Evolutionary conservation across 2,329 filamentous ascomycete species (phyloP), one percentile per base, ranked within the genome.

Genomic region (Claviceps arundinis): DNA sequence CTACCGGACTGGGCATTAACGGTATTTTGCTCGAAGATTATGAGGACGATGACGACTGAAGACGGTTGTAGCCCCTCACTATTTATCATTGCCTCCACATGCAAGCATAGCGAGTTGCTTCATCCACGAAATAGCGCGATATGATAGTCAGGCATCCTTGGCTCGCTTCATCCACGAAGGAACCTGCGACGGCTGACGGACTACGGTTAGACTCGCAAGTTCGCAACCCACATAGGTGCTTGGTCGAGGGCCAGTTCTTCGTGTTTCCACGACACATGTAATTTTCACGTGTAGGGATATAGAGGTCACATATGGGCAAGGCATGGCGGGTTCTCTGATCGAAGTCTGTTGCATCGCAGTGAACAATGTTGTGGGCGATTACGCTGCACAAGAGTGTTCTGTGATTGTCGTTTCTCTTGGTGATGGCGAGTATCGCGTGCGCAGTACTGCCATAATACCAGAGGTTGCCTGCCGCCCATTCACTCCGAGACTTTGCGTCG

Each of bases 1-100:
- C 68, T 17, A 64, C 65, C 67, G 67, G 81, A 65, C 57, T 82
- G 66, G 64, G 75, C 62, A 60, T 78, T 64, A 84, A 88, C 59
- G 86, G 90, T 63, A 81, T 94, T 51, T 70, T 91, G 49, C 73
- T 94, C 37, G 84, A 83, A 13, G 84, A 91, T 60, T 85, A 83
- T 62, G 76, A 75, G 57, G 78, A 69, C 22, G 68, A 69, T 40
- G 67, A 71, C 41, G 65, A 69, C 37, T 66, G 24, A 46, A 30
- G 8, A 14, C 4, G 9, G 11, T 13, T 43, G 41, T 43, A 19
- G n/a, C 19, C 41, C 9, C 24, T n/a, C 14, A 30, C 26, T 30
- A 30, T 9, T 30, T 30, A 30, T 30, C n/a, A 17, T 5, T 17
- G 7, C 16, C n/a, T 9, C 16, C n/a, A 17, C 11, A 9, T 19